Evolutionary conservation across 257 asterid genomes (phyloP), one percentile per base, ranked within the genome.

Genomic region (Solanum dulcamara): DNA sequence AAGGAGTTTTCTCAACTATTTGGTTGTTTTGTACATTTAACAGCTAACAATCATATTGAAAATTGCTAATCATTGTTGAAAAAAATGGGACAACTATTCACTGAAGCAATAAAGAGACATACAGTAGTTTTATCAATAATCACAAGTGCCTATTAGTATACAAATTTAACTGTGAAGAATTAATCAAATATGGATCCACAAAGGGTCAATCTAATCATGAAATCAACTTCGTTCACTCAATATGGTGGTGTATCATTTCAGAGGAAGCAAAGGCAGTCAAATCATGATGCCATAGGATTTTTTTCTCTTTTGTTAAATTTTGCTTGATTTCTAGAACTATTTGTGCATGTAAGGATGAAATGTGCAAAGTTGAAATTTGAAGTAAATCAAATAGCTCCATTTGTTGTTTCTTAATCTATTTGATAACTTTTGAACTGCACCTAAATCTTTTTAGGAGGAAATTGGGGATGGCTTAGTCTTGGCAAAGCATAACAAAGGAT

Each of bases 401-500:
- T 26, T 83, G 32, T 70, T 67, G 46, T 53, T 53, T 87, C 77
- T 79, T 79, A 22, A 26, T 79, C 64, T 46, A 79, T 79, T 48
- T 88, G 86, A 86, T 30, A 20, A 28, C 62, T 35, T 46, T 22
- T 20, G 59, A 28, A 60, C 17, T 30, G 81, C 24, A 57, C 55
- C 82, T 71, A 33, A 80, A 86, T 83, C 42, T 66, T 66, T 88
- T 87, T 85, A 94, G 98, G 97, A 94, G 88, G 97, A 93, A 82
- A 85, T 84, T 81, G 93, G 93, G 82, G 94, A 95, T 68, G 94
- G 87, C 81, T 84, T 92, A 83, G 60, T 92, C 86, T 81, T 92
- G 38, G 99, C 88, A 84, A 94, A 92, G 88, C 99, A 95, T 87
- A 94, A 94, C 89, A 95, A 95, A 90, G 99, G 99, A 89, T 95